A percentile compares a stretch with the other conserved stretches of the same genome.
phyloP scores from a whole-genome alignment of 2,329 filamentous ascomycete genomes.

The Lachnellula subtilissima region DNA sequence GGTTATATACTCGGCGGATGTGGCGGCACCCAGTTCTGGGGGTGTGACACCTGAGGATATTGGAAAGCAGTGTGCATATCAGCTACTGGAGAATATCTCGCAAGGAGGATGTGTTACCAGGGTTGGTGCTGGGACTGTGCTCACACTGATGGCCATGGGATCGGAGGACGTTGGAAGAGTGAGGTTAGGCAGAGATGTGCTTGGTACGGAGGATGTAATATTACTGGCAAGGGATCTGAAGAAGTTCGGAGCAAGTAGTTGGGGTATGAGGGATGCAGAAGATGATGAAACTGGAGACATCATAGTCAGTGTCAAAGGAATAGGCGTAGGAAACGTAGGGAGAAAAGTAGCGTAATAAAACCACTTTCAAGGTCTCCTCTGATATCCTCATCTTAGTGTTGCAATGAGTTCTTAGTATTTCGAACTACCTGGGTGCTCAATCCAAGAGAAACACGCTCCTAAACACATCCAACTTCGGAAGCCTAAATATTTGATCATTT shows the following conservation, averaged over 20 bases:
- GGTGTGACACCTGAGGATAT: conserved; percentile 86
- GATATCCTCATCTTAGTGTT: neutral
- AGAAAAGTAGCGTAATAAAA: conserved; percentile 67
- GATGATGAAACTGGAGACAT: conserved; percentile 62
- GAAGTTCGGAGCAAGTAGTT: conserved; percentile 84
- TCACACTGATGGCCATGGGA: conserved; percentile 96
- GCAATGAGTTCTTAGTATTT: neutral
- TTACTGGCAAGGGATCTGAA: conserved; percentile 78
- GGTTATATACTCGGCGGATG: conserved; percentile 83
- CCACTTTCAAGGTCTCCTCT: conserved; percentile 2
- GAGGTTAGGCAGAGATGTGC: conserved; percentile 72
- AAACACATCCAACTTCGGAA: too few species aligned
- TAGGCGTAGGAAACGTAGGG: conserved; percentile 90
- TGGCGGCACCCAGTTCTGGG: conserved; percentile 68
- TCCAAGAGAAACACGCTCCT: too few species aligned
- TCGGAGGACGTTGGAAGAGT: conserved; percentile 90
- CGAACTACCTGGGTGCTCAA: too few species aligned
- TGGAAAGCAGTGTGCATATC: conserved; percentile 80
- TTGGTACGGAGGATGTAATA: conserved; percentile 76
- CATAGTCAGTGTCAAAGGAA: conserved; percentile 85
- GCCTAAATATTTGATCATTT: too few species aligned
- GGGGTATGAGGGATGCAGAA: conserved; percentile 77
- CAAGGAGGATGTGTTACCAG: conserved; percentile 76
- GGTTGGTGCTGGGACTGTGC: conserved; percentile 66
- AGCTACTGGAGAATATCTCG: conserved; percentile 77